Base-by-base conservation (phyloP, 371 early-diverging fungal genomes). In the Syncephalis plumigaleata region DNA sequence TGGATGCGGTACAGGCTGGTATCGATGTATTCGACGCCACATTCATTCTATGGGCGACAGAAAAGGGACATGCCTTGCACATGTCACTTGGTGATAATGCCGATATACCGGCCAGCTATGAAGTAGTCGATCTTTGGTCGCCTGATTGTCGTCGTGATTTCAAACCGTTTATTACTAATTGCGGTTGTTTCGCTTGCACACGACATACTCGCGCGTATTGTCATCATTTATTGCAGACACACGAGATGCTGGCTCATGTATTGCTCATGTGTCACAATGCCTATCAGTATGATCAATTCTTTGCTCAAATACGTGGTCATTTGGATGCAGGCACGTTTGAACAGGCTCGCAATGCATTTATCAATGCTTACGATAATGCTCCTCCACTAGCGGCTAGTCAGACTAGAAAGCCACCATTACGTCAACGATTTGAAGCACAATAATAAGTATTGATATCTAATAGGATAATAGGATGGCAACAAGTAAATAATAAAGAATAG, bases 221-320 rank as follows among this genome's bases (percentile, higher is more conserved):
- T 46, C 77, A 83, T 55, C 87, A 86, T 50, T 62, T 86, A 36
- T 50, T 83, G 42, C 69, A 66, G 44, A 69, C 83, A 3, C 79
- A 79, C 40, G 87, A 86, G 59, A 86, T 86, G 84, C 60, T 86
- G 45, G 84, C 71, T 4, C 72, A 76, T 0, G 75, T 86, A 16
- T 56, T 86, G 45, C 54, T 86, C 15, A 82, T 81, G 77, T 68
- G 77, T 44, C 84, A 84, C 56, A 84, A 84, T 49, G 55, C 75
- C 49, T 67, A 77, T 48, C 72, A 72, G 46, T 67, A 77, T 52
- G 63, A 70, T 23, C 51, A 55, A 40, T 81, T 84, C 55, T 82
- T 81, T 63, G 55, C 43, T 4, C 57, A 67, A 3, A 65, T 82
- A 37, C 73, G 81, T 3, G 53, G 55, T 3, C 73, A 75, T 45